These are phyloP conservation scores for Penicillium steckii DNA, from an alignment of 495 filamentous ascomycete species.

Conservation along the genomic window DNA sequence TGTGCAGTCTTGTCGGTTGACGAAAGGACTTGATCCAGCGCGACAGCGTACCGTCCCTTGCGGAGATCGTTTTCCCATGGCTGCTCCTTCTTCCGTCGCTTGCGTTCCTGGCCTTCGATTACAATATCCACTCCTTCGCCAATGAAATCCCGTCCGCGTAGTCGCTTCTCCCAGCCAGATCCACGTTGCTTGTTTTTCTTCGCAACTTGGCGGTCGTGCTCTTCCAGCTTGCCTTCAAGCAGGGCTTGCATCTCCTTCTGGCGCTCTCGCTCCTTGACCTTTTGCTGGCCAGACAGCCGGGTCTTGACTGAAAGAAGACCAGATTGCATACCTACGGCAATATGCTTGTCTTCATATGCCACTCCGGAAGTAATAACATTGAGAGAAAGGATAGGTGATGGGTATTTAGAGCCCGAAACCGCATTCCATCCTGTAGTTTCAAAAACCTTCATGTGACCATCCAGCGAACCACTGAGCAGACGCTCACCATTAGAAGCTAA, in stretches of 20 bases:
- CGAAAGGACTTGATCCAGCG: constrained; percentile 76
- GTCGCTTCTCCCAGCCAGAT: constrained; percentile 63
- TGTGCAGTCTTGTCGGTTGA: constrained; percentile 53
- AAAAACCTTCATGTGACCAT: constrained; percentile 96
- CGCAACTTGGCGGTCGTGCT: constrained; percentile 63
- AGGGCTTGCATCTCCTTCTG: constrained; percentile 85
- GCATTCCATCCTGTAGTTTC: constrained; percentile 92
- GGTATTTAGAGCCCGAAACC: constrained; percentile 88
- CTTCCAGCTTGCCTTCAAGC: constrained; percentile 70
- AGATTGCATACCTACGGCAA: constrained; percentile 91
- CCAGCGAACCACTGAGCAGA: constrained; percentile 81
- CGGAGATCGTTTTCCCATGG: constrained; percentile 80
- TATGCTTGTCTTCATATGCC: constrained; percentile 75
- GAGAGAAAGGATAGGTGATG: constrained; percentile 81
- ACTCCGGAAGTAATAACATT: constrained; percentile 65
- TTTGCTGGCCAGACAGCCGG: constrained; percentile 77
- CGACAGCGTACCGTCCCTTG: constrained; percentile 70
- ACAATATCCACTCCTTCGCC: constrained; percentile 87
- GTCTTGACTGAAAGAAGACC: constrained; percentile 87
- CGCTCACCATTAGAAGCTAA: constrained; percentile 76
- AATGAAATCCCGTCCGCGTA: constrained; percentile 75
- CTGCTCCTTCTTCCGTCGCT: constrained; percentile 58
- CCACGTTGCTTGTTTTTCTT: constrained; percentile 66
- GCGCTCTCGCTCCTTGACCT: constrained; percentile 71
- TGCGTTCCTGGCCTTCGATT: constrained; percentile 68